Conservation (phyloP, 1,284 basidiomycete genomes). For the Wolfiporia cocos region DNA sequence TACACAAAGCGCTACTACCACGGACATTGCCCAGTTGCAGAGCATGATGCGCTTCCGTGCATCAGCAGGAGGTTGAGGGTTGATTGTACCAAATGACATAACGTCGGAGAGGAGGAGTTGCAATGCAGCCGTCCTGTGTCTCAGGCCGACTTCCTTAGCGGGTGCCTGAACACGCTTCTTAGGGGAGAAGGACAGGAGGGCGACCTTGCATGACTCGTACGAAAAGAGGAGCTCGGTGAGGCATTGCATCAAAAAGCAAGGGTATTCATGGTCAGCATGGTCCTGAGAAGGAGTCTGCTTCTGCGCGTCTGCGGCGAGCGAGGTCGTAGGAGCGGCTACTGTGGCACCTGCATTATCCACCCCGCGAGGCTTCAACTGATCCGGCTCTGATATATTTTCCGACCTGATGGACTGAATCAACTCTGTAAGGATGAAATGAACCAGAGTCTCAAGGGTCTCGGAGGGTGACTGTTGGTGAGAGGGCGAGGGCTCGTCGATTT, state of each 20-base stretch:
- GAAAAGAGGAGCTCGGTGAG: slow-evolving; percentile 92
- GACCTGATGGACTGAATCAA: slow-evolving; percentile 56
- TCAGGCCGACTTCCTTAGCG: slow-evolving; percentile 51
- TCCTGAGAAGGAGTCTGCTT: slow-evolving; percentile 4
- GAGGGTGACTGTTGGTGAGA: slow-evolving; percentile 19
- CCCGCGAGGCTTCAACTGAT: slow-evolving; percentile 7
- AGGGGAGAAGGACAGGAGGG: slow-evolving; percentile 77
- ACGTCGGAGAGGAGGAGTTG: slow-evolving; percentile 77
- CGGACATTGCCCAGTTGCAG: slow-evolving; percentile 88
- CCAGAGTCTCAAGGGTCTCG: slow-evolving; percentile 56
- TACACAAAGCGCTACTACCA: slow-evolving; percentile 88
- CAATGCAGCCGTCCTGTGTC: slow-evolving; percentile 59
- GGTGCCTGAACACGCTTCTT: slow-evolving; percentile 61
- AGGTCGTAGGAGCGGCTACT: not conserved
- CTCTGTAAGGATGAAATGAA: slow-evolving; percentile 73
- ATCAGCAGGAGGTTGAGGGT: slow-evolving; percentile 47
- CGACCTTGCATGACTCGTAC: slow-evolving; percentile 86
- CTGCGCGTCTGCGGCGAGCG: not conserved
- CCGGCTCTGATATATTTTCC: slow-evolving; percentile 7
- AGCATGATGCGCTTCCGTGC: slow-evolving; percentile 56
- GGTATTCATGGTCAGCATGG: slow-evolving; percentile 52
- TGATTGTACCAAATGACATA: slow-evolving; percentile 71
- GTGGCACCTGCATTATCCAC: slow-evolving; percentile 3
- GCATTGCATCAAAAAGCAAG: slow-evolving; percentile 87
- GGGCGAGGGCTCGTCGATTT: slow-evolving; percentile 48